phyloP scores from a whole-genome alignment of 179 eudicot species.

The Kewa caespitosa region DNA sequence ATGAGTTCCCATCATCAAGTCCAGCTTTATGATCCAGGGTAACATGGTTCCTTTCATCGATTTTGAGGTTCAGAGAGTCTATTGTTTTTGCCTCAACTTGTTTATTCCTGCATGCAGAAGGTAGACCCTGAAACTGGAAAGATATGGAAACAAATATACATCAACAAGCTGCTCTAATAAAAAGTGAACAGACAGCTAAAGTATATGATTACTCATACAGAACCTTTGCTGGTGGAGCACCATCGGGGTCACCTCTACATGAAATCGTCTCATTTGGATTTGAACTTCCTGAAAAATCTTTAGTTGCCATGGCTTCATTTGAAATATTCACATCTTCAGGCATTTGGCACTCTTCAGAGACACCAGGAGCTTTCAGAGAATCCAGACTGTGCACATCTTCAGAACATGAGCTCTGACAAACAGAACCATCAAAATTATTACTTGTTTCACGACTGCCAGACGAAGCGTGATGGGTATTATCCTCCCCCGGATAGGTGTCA shows the following conservation, averaged over 20 bases:
- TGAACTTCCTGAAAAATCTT: conserved; percentile 21
- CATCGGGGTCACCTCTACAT: conserved; percentile 20
- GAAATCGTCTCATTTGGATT: conserved; percentile 27
- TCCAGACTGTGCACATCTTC: conserved; percentile 25
- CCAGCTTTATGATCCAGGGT: conserved; percentile 14
- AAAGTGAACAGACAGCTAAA: neutral
- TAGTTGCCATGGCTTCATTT: conserved; percentile 17
- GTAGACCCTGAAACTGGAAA: conserved; percentile 21
- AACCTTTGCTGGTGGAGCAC: conserved; percentile 25
- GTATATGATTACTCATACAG: neutral
- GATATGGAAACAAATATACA: neutral
- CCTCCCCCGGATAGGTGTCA: neutral
- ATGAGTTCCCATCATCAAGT: conserved; percentile 14
- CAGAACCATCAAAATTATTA: neutral
- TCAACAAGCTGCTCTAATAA: neutral
- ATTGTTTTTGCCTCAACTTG: conserved; percentile 25
- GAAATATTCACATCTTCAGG: conserved; percentile 20
- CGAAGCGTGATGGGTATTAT: conserved; percentile 9
- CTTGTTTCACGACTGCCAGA: conserved; percentile 17
- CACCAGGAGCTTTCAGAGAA: conserved; percentile 12
- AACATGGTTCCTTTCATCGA: neutral
- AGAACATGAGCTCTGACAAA: conserved; percentile 24
- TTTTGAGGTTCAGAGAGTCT: conserved; percentile 2
- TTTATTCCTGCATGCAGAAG: conserved; percentile 19
- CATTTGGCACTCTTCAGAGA: conserved; percentile 22